phyloP scores from a whole-genome alignment of 129 eudicot species.

The Flaveria robusta region DNA sequence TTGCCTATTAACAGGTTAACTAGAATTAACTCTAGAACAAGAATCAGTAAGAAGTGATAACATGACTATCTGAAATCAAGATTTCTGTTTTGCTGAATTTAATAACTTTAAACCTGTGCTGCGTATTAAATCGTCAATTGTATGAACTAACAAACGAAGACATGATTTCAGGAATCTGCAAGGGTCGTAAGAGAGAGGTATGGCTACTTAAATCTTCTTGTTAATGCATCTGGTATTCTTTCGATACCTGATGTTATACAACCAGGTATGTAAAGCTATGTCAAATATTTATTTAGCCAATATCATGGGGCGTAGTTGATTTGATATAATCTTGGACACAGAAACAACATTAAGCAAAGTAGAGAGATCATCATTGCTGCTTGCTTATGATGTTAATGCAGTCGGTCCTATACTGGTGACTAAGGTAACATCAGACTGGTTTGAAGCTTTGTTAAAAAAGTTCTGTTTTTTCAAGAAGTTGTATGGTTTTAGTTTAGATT shows the following conservation, averaged over 20 bases:
- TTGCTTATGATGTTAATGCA: constrained; percentile 86
- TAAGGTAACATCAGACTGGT: constrained; percentile 54
- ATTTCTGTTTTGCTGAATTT: neutral
- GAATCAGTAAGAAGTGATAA: neutral
- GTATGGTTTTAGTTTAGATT: neutral
- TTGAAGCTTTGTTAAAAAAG: neutral
- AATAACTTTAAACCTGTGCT: neutral
- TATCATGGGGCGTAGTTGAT: neutral
- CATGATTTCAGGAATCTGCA: constrained; percentile 64
- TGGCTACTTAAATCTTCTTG: constrained; percentile 77
- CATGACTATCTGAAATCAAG: neutral
- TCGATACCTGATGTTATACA: constrained; percentile 77
- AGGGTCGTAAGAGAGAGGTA: constrained; percentile 58
- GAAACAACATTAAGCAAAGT: constrained; percentile 91
- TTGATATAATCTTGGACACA: constrained; percentile 45
- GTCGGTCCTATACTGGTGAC: constrained; percentile 88
- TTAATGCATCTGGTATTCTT: constrained; percentile 89
- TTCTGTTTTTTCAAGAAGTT: neutral
- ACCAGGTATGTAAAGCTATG: constrained; percentile 59
- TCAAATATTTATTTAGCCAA: neutral
- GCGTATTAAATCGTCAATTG: neutral
- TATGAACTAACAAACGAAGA: constrained; percentile 9
- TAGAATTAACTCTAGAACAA: constrained; percentile 11
- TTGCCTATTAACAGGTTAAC: constrained; percentile 12
- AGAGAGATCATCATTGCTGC: constrained; percentile 73